Conservation (phyloP, 2,329 filamentous ascomycete species). For the Diaporthe sp. region DNA sequence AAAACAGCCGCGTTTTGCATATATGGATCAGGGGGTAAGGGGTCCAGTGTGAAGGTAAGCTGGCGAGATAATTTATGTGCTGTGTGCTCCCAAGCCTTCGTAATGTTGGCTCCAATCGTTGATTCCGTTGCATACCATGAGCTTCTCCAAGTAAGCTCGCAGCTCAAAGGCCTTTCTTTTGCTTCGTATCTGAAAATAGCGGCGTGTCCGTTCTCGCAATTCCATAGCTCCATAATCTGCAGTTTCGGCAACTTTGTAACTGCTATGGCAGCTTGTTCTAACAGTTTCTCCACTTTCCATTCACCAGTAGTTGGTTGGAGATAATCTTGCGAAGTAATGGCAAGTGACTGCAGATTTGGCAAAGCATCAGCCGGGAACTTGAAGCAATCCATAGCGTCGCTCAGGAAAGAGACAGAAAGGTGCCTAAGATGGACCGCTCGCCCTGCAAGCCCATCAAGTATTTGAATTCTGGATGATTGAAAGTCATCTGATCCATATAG, state of each 20-base stretch:
- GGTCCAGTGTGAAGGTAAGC: slow-evolving; percentile 7
- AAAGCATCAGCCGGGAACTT: background rate
- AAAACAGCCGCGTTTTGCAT: background rate
- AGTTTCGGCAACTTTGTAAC: background rate
- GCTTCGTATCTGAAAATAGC: slow-evolving; percentile 17
- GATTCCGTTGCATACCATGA: background rate
- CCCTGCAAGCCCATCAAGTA: background rate
- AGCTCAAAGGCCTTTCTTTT: background rate
- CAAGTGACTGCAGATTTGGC: slow-evolving; percentile 15
- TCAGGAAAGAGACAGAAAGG: slow-evolving; percentile 19
- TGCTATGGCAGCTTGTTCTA: background rate
- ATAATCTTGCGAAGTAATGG: background rate
- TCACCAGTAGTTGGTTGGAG: background rate
- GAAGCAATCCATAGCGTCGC: slow-evolving; percentile 7
- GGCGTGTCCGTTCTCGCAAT: background rate
- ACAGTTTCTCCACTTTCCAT: background rate
- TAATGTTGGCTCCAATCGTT: background rate
- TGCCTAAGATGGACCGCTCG: slow-evolving; percentile 18
- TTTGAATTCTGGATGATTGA: background rate
- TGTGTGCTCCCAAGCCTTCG: background rate
- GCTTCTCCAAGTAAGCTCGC: slow-evolving; percentile 11
- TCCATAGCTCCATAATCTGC: slow-evolving; percentile 31
- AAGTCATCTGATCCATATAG: background rate
- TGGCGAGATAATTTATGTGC: background rate
- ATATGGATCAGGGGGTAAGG: slow-evolving; percentile 1